Conservation (phyloP, 2,329 filamentous ascomycete species). For the Raffaelea ambrosiae region DNA sequence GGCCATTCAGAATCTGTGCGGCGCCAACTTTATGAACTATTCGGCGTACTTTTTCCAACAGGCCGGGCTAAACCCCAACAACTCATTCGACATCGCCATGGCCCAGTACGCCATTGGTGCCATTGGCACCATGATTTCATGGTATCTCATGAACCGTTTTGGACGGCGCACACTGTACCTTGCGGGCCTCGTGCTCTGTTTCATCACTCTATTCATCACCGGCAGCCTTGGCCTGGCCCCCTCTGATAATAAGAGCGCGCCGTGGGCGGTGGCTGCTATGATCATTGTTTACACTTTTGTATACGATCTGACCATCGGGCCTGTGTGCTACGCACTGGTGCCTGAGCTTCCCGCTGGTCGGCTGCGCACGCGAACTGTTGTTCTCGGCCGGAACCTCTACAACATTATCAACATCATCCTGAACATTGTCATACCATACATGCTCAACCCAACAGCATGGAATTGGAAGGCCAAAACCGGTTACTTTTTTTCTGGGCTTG, state of each 20-base stretch:
- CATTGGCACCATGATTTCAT: slow-evolving; percentile 41
- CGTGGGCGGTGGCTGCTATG: slow-evolving; percentile 39
- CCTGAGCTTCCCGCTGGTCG: slow-evolving; percentile 36
- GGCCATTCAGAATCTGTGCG: slow-evolving; percentile 29
- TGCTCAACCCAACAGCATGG: slow-evolving; percentile 36
- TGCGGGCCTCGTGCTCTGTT: slow-evolving; percentile 18
- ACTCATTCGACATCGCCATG: slow-evolving; percentile 33
- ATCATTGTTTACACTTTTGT: slow-evolving; percentile 33
- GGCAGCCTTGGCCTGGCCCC: slow-evolving; percentile 32
- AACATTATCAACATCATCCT: slow-evolving; percentile 38
- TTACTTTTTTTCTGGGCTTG: slow-evolving; percentile 37
- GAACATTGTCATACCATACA: slow-evolving; percentile 36
- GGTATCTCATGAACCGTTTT: slow-evolving; percentile 37
- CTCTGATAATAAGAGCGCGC: slow-evolving; percentile 31
- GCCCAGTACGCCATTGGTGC: slow-evolving; percentile 41
- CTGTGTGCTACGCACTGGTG: slow-evolving; percentile 16
- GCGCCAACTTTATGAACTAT: slow-evolving; percentile 40
- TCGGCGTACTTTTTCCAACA: slow-evolving; percentile 30
- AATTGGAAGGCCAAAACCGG: slow-evolving; percentile 40
- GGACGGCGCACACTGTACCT: slow-evolving; percentile 36
- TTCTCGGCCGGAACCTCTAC: slow-evolving; percentile 35
- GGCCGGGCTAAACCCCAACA: slow-evolving; percentile 30
- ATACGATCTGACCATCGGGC: slow-evolving; percentile 37
- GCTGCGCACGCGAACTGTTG: slow-evolving; percentile 35
- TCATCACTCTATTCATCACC: slow-evolving; percentile 29